Base-by-base conservation (phyloP, 2,329 filamentous ascomycete genomes). In the Penicillium glabrum region DNA sequence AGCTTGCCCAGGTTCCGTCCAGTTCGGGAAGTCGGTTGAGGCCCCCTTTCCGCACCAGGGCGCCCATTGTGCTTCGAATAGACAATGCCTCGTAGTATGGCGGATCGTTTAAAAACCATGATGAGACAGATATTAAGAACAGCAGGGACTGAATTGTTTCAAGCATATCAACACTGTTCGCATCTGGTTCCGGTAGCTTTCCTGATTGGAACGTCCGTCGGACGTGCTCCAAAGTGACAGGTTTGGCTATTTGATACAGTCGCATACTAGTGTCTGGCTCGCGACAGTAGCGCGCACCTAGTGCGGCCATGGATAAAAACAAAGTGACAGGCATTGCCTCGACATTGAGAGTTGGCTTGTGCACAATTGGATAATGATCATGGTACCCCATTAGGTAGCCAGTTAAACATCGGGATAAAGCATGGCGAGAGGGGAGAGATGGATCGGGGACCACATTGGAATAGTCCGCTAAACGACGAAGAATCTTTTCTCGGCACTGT, bases 331-430 rank as follows among this genome's bases (percentile, higher is more conserved):
- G 61, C 46, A 68, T 58, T 0, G 56, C 31, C 5, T 73, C 68
- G 7, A 69, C 59, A 47, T 69, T 53, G 9, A 72, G 45, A 4
- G 70, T 72, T 1, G 70, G 68, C n/a, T 69, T 66, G 48, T 73
- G 70, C 41, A 72, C 52, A 27, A 72, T 65, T 0, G 70, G 70
- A 31, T 72, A 72, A 47, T 72, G 70, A 16, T 71, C 68, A 31
- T 73, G 70, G 27, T 63, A 73, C 1, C 70, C 70, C 2, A 62
- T 71, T 8, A 73, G 52, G 54, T 73, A 72, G 1, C 70, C 70
- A 1, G 69, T 72, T 14, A 73, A 51, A 52, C 69, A 73, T 23
- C 70, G 63, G 14, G 70, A 73, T 19, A 73, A 45, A 10, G 70
- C 69, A 60, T 73, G 70, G 10, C 70, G 64, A 3, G 70, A 73